These are phyloP conservation scores for Tolypocladium cylindrosporum DNA, from an alignment of 2,329 filamentous ascomycete genomes.

Conservation along the genomic window DNA sequence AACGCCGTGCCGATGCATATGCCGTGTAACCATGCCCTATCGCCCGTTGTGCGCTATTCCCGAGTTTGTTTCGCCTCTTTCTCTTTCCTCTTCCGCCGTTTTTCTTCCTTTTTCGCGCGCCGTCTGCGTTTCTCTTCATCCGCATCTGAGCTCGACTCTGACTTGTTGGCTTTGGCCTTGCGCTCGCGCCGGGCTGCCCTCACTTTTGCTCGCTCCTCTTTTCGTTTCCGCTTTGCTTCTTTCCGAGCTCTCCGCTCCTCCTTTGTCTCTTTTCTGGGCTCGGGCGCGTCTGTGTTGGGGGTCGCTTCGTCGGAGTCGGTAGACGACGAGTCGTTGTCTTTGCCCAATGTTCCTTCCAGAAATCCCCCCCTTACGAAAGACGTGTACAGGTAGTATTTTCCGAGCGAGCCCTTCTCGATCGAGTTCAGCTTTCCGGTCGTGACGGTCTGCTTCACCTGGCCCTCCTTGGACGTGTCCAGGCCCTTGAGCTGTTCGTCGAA, in stretches of 20 bases:
- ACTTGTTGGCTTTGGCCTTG: slow-evolving; percentile 13
- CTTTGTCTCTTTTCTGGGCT: slow-evolving; percentile 28
- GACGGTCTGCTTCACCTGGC: slow-evolving; percentile 46
- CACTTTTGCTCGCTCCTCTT: slow-evolving; percentile 14
- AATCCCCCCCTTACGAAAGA: slow-evolving; percentile 77
- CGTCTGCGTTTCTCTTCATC: slow-evolving; percentile 7
- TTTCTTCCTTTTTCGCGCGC: slow-evolving; percentile 7
- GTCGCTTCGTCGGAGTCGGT: slow-evolving; percentile 14
- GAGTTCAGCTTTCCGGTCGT: slow-evolving; percentile 44
- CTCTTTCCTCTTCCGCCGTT: slow-evolving; percentile 16
- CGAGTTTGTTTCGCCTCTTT: slow-evolving; percentile 9
- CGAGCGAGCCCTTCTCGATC: slow-evolving; percentile 40
- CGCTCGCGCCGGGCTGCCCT: slow-evolving; percentile 8
- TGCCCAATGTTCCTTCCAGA: slow-evolving; percentile 58
- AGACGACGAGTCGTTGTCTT: slow-evolving; percentile 14
- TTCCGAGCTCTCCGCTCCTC: slow-evolving; percentile 28
- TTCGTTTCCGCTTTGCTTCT: slow-evolving; percentile 20
- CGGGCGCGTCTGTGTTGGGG: slow-evolving; percentile 8
- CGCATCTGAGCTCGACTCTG: slow-evolving; percentile 15
- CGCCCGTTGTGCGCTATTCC: neutral
- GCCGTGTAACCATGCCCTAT: slow-evolving; percentile 1
- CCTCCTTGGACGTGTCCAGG: slow-evolving; percentile 53
- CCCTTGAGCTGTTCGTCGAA: slow-evolving; percentile 86
- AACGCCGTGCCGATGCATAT: slow-evolving; percentile 15
- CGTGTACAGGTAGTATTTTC: slow-evolving; percentile 62